A percentile compares a stretch with the other conserved stretches of the same genome.
These are phyloP conservation scores for Claviceps cyperi DNA, from an alignment of 2,329 filamentous ascomycete genomes.

Conservation along the genomic window DNA sequence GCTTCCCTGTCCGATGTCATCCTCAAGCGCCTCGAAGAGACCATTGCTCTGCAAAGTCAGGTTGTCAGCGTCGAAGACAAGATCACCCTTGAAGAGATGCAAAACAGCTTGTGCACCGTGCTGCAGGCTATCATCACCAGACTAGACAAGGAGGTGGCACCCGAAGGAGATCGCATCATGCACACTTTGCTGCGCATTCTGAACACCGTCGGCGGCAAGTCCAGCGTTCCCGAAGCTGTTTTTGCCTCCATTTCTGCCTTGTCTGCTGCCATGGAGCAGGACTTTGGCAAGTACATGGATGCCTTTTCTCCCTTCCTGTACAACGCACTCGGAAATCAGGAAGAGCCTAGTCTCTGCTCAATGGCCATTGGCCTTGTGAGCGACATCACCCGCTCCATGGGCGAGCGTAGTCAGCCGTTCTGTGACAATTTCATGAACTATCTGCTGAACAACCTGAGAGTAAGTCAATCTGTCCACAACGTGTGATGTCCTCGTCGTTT, in stretches of 20 bases:
- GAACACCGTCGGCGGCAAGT: conserved; percentile 64
- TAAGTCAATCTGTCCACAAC: conserved; percentile 24
- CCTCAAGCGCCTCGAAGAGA: conserved; percentile 80
- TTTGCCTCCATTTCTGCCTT: conserved; percentile 89
- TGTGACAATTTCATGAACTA: conserved; percentile 99
- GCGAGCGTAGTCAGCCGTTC: conserved; percentile 81
- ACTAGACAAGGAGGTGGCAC: conserved; percentile 78
- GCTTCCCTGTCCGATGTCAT: conserved; percentile 76
- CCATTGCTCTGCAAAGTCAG: conserved; percentile 76
- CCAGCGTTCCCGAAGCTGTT: conserved; percentile 83
- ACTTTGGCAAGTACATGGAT: conserved; percentile 96
- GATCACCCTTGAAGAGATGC: conserved; percentile 92
- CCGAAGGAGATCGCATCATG: conserved; percentile 91
- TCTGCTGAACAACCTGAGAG: conserved; percentile 77
- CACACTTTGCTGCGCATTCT: conserved; percentile 71
- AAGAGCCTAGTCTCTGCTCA: conserved; percentile 84
- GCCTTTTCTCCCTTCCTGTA: conserved; percentile 84
- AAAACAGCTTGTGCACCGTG: conserved; percentile 86
- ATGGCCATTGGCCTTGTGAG: conserved; percentile 97
- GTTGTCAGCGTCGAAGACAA: conserved; percentile 95
- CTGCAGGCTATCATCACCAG: conserved; percentile 83
- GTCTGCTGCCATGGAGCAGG: conserved; percentile 78
- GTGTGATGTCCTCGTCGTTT: too few relatives aligned
- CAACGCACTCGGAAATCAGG: conserved; percentile 87
- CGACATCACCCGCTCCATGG: conserved; percentile 85